phyloP scores from a whole-genome alignment of 768 basidiomycete species.

The Leucocoprinus leucothites region DNA sequence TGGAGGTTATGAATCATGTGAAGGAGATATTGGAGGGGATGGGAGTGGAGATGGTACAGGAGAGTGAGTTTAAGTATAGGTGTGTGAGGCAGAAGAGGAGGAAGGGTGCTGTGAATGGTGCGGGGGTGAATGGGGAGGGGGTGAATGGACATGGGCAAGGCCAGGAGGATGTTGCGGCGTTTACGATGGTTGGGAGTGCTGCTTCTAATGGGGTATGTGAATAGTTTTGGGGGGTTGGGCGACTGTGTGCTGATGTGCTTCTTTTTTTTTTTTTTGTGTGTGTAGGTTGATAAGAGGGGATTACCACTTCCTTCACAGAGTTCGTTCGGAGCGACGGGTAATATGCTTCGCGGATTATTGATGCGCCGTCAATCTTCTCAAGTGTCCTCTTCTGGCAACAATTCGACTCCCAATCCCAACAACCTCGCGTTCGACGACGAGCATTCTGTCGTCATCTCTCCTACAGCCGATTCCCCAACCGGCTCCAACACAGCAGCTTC shows the following conservation, averaged over 20 bases:
- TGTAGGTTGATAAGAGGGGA: constrained; percentile 85
- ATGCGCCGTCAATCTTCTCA: constrained; percentile 92
- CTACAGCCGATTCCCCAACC: neutral
- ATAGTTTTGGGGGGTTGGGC: too few relatives aligned
- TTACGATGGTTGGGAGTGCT: constrained; percentile 66
- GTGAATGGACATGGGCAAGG: too few relatives aligned
- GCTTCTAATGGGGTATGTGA: constrained; percentile 86
- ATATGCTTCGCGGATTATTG: constrained; percentile 83
- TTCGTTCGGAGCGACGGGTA: constrained; percentile 60
- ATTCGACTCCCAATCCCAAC: constrained; percentile 30
- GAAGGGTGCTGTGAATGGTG: constrained; percentile 46
- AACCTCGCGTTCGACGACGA: constrained; percentile 51
- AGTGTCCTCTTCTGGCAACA: constrained; percentile 39
- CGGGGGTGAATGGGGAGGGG: constrained; percentile 31
- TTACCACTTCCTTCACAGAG: constrained; percentile 76
- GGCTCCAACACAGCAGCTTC: neutral
- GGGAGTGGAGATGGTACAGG: constrained; percentile 86
- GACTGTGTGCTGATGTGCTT: constrained; percentile 3
- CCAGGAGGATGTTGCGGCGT: constrained; percentile 10
- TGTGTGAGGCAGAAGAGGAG: constrained; percentile 78
- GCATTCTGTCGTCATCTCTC: constrained; percentile 31
- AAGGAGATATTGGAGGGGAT: constrained; percentile 76
- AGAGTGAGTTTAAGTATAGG: constrained; percentile 88
- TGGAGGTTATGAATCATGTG: constrained; percentile 86
- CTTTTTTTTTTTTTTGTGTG: constrained; percentile 9